These are phyloP conservation scores for Calonectria crousiana DNA, from an alignment of 2,329 filamentous ascomycete species.

Conservation along the genomic window DNA sequence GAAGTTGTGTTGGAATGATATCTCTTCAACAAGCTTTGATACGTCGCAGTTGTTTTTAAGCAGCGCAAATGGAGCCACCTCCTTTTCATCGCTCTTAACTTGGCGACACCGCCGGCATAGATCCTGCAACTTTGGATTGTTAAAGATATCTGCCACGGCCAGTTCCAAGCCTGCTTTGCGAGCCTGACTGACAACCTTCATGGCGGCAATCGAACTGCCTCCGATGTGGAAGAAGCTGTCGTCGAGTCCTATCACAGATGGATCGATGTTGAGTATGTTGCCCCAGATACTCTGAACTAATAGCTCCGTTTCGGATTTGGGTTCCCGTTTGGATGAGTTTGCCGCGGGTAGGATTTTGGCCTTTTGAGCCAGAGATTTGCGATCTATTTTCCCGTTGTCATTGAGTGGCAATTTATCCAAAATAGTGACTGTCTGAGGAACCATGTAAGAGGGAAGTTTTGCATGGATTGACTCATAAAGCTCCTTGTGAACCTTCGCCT, in stretches of 20 bases:
- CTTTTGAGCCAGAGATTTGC: conserved; percentile 48
- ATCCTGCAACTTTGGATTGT: neutral
- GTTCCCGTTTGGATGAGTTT: conserved; percentile 4
- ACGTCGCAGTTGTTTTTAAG: neutral
- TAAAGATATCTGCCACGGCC: conserved; percentile 30
- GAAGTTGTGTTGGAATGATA: neutral
- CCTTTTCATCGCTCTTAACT: no score
- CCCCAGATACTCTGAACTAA: conserved; percentile 53
- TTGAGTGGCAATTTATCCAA: conserved; percentile 40
- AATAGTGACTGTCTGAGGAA: conserved; percentile 36
- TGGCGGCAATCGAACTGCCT: conserved; percentile 64
- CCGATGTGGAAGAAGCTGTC: conserved; percentile 64
- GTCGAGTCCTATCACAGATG: conserved; percentile 51
- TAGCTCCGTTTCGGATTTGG: conserved; percentile 23
- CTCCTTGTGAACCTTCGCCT: neutral
- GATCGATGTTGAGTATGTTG: conserved; percentile 48
- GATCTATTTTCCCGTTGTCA: conserved; percentile 9
- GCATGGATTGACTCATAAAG: neutral
- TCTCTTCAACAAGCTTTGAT: neutral
- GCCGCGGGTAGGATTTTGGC: conserved; percentile 40
- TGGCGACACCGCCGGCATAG: neutral
- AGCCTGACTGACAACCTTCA: conserved; percentile 54
- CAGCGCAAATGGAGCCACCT: neutral
- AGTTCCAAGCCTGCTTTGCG: conserved; percentile 24
- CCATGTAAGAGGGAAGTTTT: conserved; percentile 42